phyloP scores from a whole-genome alignment of 148 eudicot species.

The Chenopodium album region DNA sequence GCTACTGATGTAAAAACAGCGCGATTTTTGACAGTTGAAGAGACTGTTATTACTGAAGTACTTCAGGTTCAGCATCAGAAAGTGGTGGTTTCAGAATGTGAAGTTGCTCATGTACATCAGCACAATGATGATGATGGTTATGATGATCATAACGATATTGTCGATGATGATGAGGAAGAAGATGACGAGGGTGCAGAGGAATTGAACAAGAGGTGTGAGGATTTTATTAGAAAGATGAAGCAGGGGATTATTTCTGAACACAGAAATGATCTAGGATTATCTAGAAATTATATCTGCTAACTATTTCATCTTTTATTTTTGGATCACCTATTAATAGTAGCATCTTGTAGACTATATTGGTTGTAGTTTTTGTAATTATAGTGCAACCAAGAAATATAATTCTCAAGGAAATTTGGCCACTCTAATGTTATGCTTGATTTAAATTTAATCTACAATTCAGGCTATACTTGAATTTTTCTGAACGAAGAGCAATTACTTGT shows the following conservation, averaged over 20 bases:
- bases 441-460: too few relatives aligned
- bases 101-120: background rate
- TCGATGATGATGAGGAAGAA: constrained; percentile 16
- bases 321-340: background rate
- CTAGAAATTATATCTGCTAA: background rate
- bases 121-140: constrained; percentile 12
- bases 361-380: constrained; percentile 9
- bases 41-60: background rate
- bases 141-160: constrained; percentile 8
- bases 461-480: background rate
- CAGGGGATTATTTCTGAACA: constrained; percentile 41
- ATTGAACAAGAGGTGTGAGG: constrained; percentile 59
- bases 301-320: background rate
- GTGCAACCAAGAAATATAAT: constrained; percentile 9
- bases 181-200: constrained; percentile 43
- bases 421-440: background rate
- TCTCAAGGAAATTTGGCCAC: constrained; percentile 1
- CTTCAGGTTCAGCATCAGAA: background rate
- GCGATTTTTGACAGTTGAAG: background rate
- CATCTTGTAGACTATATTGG: background rate
- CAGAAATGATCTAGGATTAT: constrained; percentile 1
- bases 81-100: background rate
- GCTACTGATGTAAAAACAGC: background rate
- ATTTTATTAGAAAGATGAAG: constrained; percentile 56
- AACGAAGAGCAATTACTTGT: too few relatives aligned